Evolutionary conservation across 148 eudicot genomes (phyloP), one percentile per base, ranked within the genome.

Genomic region (Persicaria maculosa): DNA sequence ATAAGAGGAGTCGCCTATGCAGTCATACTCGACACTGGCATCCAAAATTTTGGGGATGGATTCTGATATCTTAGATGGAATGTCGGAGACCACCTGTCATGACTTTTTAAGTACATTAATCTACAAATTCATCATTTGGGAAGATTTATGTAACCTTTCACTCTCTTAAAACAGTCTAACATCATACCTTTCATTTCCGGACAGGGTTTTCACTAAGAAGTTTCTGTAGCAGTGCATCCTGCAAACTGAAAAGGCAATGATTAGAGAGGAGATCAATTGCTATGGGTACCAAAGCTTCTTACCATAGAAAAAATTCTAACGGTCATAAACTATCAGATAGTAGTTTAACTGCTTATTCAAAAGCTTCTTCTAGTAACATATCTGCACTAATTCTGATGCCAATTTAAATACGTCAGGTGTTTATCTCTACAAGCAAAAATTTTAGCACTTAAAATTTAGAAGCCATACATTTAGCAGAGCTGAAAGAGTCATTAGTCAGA

Each of bases 161-260:
- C 40, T 36, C 43, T 8, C 46, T 17, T 12, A 14, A 0, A 3
- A 59, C 2, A 11, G 50, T 11, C 22, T n/a, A 71, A 72, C 12
- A 72, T 20, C 10, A 40, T 80, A 94, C 98, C 97, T 92, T 84
- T 95, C 97, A 68, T 92, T 90, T 65, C 72, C 81, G 36, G 93
- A 83, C 80, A 95, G 80, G 82, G 11, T 89, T 78, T 44, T 90
- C 94, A 73, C 53, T 78, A 19, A 85, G 80, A 61, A 92, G 96
- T 80, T 95, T 92, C 72, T 87, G 89, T 79, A 95, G 91, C 86
- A 95, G 81, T 57, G 97, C 92, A 83, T 95, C 98, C 98, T 95
- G 22, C 22, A 20, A 20, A 20, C 22, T 20, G 93, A 81, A 76
- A 48, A 45, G 70, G 19, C 70, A 40, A 40, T 65, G 46, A 40